Evolutionary conservation across 306 rosid species (phyloP).

Genomic region (Styphnolobium japonicum): DNA sequence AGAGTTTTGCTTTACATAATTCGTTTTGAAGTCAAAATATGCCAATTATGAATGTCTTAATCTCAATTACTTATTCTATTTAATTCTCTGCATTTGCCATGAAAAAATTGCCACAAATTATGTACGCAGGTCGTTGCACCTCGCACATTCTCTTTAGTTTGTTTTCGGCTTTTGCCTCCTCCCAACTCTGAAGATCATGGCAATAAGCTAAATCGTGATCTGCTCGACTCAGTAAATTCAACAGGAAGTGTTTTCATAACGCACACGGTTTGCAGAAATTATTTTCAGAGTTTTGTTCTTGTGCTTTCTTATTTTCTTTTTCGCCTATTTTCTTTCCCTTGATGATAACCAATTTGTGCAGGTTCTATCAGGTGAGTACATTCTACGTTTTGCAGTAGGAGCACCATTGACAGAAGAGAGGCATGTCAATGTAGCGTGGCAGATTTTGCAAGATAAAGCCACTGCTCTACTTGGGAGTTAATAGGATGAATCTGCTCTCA

Average conservation of each 20-base stretch:
- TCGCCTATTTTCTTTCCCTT: constrained; percentile 9
- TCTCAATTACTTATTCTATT: neutral
- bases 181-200: constrained; percentile 44
- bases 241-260: constrained; percentile 72
- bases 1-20: neutral
- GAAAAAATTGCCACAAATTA: constrained; percentile 4
- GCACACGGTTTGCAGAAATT: constrained; percentile 69
- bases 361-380: constrained; percentile 75
- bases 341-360: constrained; percentile 39
- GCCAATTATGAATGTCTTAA: constrained; percentile 5
- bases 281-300: neutral
- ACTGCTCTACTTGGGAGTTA: constrained; percentile 50
- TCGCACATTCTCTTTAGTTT: constrained; percentile 77
- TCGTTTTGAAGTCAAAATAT: neutral
- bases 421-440: constrained; percentile 77
- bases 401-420: constrained; percentile 90
- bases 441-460: constrained; percentile 70
- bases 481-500: constrained; percentile 16
- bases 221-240: constrained; percentile 67
- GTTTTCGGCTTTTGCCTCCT: constrained; percentile 74
- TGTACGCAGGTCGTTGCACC: constrained; percentile 58
- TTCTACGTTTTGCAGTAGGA: constrained; percentile 82
- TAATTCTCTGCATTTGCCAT: neutral
- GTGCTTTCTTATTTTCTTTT: neutral
- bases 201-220: constrained; percentile 56